Evolutionary conservation across 179 eudicot genomes (phyloP).

Genomic region (Patellifolia procumbens): DNA sequence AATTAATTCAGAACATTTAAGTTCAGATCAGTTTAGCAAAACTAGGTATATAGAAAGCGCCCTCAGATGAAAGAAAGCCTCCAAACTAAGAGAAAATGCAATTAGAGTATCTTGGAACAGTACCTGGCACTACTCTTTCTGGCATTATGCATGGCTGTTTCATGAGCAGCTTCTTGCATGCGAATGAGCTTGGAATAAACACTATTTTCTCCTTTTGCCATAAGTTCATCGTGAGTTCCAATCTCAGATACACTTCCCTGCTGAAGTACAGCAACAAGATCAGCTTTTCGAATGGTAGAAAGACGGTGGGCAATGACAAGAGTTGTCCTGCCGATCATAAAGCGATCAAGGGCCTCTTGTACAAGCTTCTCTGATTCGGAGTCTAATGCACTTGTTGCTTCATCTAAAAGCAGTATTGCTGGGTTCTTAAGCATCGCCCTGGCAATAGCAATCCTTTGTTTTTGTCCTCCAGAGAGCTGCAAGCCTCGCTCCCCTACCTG

Average conservation of each 20-base stretch:
- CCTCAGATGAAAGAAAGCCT: too few relatives aligned
- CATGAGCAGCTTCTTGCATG: slow-evolving; percentile 96
- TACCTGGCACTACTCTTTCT: slow-evolving; percentile 99
- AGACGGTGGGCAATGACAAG: slow-evolving; percentile 98
- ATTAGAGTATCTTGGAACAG: too few relatives aligned
- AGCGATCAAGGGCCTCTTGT: slow-evolving; percentile 95
- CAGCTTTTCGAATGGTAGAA: slow-evolving; percentile 94
- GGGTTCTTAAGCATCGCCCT: slow-evolving; percentile 99
- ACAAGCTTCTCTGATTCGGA: slow-evolving; percentile 96
- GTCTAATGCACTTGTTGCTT: slow-evolving; percentile 97
- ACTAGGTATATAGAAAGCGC: too few relatives aligned
- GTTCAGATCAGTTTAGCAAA: too few relatives aligned
- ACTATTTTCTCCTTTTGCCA: slow-evolving; percentile 79
- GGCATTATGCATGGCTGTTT: slow-evolving; percentile 79
- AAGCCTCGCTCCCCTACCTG: slow-evolving; percentile 98
- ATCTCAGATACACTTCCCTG: slow-evolving; percentile 89
- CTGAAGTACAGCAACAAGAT: slow-evolving; percentile 86
- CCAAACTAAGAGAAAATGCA: too few relatives aligned
- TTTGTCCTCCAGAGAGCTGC: slow-evolving; percentile 97
- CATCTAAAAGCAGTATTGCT: slow-evolving; percentile 86
- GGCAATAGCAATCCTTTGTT: slow-evolving; percentile 97
- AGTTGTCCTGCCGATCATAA: slow-evolving; percentile 97
- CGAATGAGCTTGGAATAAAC: slow-evolving; percentile 80
- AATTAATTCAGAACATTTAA: too few relatives aligned
- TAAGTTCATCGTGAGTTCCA: slow-evolving; percentile 91